Evolutionary conservation across 2,329 filamentous ascomycete genomes (phyloP), one percentile per base, ranked within the genome.

Genomic region (Pyrenochaeta sp.): DNA sequence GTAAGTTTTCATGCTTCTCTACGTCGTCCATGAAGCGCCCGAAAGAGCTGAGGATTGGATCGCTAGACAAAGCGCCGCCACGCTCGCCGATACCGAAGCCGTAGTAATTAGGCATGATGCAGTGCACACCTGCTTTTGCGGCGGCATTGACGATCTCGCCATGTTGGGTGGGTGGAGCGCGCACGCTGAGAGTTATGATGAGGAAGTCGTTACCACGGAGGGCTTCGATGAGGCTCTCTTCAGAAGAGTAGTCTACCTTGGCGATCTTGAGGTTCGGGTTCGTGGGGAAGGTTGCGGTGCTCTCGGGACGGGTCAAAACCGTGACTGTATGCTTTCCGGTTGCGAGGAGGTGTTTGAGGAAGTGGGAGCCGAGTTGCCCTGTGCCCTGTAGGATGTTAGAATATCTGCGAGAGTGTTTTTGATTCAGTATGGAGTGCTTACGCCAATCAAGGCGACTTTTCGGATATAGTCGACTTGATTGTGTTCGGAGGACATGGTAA

Each of bases 21-120:
- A 65, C 59, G 12, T 67, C 64, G 6, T 57, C 48, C 10, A 65
- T 52, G n/a, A 8, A 53, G 12, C 27, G 39, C 2, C 45, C 43
- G 24, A 61, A 63, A 28, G 24, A 36, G n/a, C 40, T n/a, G 6
- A 62, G 48, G 1, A 58, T 32, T 2, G 59, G 54, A 9, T 58
- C 49, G 6, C 27, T 24, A 6, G 45, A 12, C 2, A 58, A 22
- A 2, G 30, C 24, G 19, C 56, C 54, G 2, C 43, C 28, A 25
- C 62, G 56, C n/a, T 47, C 13, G 8, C 59, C 50, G 5, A 62
- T 56, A 32, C 78, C 76, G 28, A 54, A 63, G 13, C 67, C 69
- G 64, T 67, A 80, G 34, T 74, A 70, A 51, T 81, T 80, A 6
- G 79, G 79, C 55, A 81, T 61, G 56, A 81, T 68, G 68, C 70